Evolutionary conservation across 164 flowering plant species (phyloP), one percentile per base, ranked within the genome.

Genomic region (Vitis amurensis): DNA sequence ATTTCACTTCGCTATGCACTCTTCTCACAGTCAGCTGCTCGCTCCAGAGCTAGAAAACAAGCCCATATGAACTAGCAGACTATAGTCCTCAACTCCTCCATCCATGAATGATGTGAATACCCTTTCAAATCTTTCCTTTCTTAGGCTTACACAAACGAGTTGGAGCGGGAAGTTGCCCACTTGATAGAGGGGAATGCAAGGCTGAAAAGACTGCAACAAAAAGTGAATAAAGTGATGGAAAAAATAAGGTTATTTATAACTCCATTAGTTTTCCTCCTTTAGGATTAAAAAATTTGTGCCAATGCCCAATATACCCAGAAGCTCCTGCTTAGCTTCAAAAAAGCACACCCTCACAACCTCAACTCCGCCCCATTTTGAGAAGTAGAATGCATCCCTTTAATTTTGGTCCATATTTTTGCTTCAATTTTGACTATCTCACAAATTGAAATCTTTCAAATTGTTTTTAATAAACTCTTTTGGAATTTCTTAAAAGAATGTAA

Each of bases 21-120:
- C 23, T 23, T 23, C 23, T 1, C 23, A 23, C 1, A 90, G 59
- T 88, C 92, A 7, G 94, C 94, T 55, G 84, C 88, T 27, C 80
- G 94, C 1, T 89, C 94, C n/a, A 78, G 94, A 69, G 89, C 94
- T 29, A 77, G 89, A 70, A 85, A 82, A 76, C 92, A 90, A 4
- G 27, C 51, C 55, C 61, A 12, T 37, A 30, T 64, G 50, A 15
- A 3, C 44, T 31, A 23, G 23, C 23, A 23, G 23, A 23, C 23
- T 23, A 23, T 23, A 23, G 23, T 23, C 23, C 23, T 23, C 23
- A 23, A n/a, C 23, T 1, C 23, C 23, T 23, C 23, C 23, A 23
- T 23, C 23, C 23, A 23, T 23, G 23, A 23, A 23, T 23, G 23
- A 23, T 23, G 23, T 23, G 23, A 23, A 23, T 17, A 11, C 7